A percentile compares a stretch with the other conserved stretches of the same genome.
Evolutionary conservation across 2,329 filamentous ascomycete genomes (phyloP).

Genomic region (Penicillium decumbens): DNA sequence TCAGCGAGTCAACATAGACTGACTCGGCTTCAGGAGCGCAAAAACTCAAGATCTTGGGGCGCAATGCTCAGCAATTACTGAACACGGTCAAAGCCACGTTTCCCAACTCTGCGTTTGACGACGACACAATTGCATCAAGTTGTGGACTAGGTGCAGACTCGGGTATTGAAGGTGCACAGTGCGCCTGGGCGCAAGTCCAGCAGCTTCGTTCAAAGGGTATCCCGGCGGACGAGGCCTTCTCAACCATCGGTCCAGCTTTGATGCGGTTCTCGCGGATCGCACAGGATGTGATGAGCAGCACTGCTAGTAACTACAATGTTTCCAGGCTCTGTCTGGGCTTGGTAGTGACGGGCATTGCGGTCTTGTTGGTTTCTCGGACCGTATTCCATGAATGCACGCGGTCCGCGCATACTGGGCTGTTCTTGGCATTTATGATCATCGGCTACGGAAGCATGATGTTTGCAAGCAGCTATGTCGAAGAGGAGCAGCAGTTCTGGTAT

Average conservation of each 20-base stretch:
- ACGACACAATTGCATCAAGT: constrained; percentile 11
- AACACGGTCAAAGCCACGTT: constrained; percentile 72
- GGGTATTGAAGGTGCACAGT: constrained; percentile 58
- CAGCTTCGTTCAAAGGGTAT: constrained; percentile 18
- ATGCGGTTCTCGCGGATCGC: constrained; percentile 63
- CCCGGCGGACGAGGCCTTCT: constrained; percentile 11
- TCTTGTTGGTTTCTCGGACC: constrained; percentile 35
- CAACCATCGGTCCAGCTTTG: constrained; percentile 22
- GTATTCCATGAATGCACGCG: constrained; percentile 28
- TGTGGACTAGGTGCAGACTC: constrained; percentile 25
- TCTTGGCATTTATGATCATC: constrained; percentile 51
- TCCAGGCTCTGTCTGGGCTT: constrained; percentile 40
- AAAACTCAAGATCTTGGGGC: constrained; percentile 63
- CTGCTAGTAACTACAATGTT: constrained; percentile 88
- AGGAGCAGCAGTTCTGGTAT: constrained; percentile 99
- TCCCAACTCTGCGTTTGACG: constrained; percentile 49
- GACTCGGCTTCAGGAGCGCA: constrained; percentile 43
- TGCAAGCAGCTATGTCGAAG: constrained; percentile 94
- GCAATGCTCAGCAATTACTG: constrained; percentile 77
- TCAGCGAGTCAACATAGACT: constrained; percentile 2
- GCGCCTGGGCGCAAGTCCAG: constrained; percentile 57
- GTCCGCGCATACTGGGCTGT: constrained; percentile 27
- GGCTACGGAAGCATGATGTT: constrained; percentile 89
- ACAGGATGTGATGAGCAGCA: constrained; percentile 76
- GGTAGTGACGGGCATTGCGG: constrained; percentile 40